Evolutionary conservation across 2,329 filamentous ascomycete species (phyloP).

Genomic region (Aspergillus felis): DNA sequence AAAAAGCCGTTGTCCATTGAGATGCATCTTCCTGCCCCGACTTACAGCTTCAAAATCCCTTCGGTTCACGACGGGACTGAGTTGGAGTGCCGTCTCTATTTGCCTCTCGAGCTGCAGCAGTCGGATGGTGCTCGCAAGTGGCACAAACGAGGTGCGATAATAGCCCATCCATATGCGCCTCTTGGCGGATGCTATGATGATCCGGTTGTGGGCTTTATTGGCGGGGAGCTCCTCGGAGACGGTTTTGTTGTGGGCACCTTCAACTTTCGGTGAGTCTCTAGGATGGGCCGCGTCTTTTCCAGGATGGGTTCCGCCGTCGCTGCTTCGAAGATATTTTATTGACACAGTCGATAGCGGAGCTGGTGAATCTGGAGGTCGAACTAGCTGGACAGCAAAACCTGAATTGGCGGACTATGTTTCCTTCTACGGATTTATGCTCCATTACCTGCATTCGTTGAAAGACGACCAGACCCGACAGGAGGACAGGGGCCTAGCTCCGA

Average conservation of each 20-base stretch:
- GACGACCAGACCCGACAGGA: constrained; percentile 16
- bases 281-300: not conserved
- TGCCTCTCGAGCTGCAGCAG: constrained; percentile 47
- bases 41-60: constrained; percentile 68
- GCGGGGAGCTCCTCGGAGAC: constrained; percentile 59
- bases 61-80: constrained; percentile 73
- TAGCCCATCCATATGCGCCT: constrained; percentile 89
- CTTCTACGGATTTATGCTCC: constrained; percentile 72
- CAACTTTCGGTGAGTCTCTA: constrained; percentile 69
- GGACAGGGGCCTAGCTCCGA: not conserved
- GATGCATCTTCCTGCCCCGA: constrained; percentile 33
- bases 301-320: not conserved
- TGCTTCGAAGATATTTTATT: constrained; percentile 10
- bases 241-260: constrained; percentile 82
- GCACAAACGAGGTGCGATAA: constrained; percentile 54
- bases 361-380: constrained; percentile 67
- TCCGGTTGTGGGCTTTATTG: constrained; percentile 65
- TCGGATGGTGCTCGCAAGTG: constrained; percentile 20
- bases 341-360: constrained; percentile 60
- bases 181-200: constrained; percentile 85
- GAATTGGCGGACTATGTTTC: constrained; percentile 81
- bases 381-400: constrained; percentile 80
- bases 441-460: constrained; percentile 63
- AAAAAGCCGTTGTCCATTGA: constrained; percentile 12
- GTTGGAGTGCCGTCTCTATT: constrained; percentile 80